Evolutionary conservation across 2,329 filamentous ascomycete species (phyloP).

Genomic region (Scorias spongiosa): DNA sequence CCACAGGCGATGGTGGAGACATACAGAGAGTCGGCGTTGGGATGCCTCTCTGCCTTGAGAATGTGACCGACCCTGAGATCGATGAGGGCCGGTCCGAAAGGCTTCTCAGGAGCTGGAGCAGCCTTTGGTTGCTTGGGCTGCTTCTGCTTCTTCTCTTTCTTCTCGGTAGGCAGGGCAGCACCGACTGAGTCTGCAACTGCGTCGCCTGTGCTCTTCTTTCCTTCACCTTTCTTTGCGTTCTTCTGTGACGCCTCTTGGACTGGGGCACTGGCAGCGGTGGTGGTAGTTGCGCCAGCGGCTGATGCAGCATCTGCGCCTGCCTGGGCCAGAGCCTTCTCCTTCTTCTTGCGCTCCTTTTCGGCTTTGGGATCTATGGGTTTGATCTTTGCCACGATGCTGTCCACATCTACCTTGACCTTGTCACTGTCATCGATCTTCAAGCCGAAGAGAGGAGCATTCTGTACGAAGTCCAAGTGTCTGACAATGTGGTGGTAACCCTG

Average conservation of each 20-base stretch:
- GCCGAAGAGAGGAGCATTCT: slow-evolving; percentile 62
- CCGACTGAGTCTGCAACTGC: slow-evolving; percentile 33
- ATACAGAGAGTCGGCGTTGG: slow-evolving; percentile 88
- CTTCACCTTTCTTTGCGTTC: slow-evolving; percentile 19
- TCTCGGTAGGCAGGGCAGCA: slow-evolving; percentile 27
- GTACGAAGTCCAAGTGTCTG: slow-evolving; percentile 83
- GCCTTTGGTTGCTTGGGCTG: slow-evolving; percentile 55
- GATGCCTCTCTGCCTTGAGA: slow-evolving; percentile 87
- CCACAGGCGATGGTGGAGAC: slow-evolving; percentile 93
- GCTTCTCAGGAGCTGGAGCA: slow-evolving; percentile 49
- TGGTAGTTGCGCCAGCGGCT: slow-evolving; percentile 28
- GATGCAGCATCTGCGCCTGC: slow-evolving; percentile 37
- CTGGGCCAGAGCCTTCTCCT: slow-evolving; percentile 60
- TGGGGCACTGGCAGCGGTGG: slow-evolving; percentile 24
- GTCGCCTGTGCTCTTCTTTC: slow-evolving; percentile 35
- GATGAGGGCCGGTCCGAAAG: slow-evolving; percentile 71
- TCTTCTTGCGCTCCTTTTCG: slow-evolving; percentile 93
- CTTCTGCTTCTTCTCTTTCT: slow-evolving; percentile 75
- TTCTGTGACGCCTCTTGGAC: slow-evolving; percentile 26
- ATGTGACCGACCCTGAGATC: slow-evolving; percentile 96
- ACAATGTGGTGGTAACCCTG: slow-evolving; percentile 83
- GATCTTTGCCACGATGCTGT: slow-evolving; percentile 74
- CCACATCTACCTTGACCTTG: slow-evolving; percentile 64
- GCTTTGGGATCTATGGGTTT: slow-evolving; percentile 82
- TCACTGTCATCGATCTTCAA: slow-evolving; percentile 54